Percentiles rank a stretch among this genome's conserved stretches.
phyloP scores from a whole-genome alignment of 192 early-diverging fungal genomes.

The Gigaspora rosea region DNA sequence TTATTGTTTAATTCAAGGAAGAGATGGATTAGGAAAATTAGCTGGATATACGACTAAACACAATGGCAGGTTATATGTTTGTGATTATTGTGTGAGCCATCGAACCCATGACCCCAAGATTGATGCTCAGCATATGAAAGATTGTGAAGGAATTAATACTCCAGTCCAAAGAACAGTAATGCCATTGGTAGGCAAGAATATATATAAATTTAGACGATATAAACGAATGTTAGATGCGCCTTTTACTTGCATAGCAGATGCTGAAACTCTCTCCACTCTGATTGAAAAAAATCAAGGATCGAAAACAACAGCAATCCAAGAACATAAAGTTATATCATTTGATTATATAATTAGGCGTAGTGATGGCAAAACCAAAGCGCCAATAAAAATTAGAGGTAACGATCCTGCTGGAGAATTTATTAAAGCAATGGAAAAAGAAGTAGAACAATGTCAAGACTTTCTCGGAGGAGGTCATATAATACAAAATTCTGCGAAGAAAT shows the following conservation, averaged over 20 bases:
- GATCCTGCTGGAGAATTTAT: constrained; percentile 13
- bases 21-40: constrained; percentile 20
- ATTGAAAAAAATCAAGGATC: constrained; percentile 16
- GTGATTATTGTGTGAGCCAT: background rate
- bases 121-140: too few species aligned
- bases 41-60: constrained; percentile 11
- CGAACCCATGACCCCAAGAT: too few species aligned
- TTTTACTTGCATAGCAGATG: background rate
- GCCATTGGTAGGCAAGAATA: too few species aligned
- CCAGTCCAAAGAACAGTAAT: too few species aligned
- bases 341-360: background rate
- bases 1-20: background rate
- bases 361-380: constrained; percentile 2
- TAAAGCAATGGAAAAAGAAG: background rate
- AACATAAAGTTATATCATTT: too few species aligned
- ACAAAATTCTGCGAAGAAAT: background rate
- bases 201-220: too few species aligned
- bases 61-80: constrained; percentile 1
- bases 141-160: too few species aligned
- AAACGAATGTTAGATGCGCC: too few species aligned
- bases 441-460: too few species aligned
- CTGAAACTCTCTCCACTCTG: background rate
- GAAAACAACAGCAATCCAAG: constrained; percentile 14
- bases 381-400: constrained; percentile 1
- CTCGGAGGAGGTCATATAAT: background rate